phyloP scores from a whole-genome alignment of 1,284 basidiomycete genomes.

The Trichosporon faecale region DNA sequence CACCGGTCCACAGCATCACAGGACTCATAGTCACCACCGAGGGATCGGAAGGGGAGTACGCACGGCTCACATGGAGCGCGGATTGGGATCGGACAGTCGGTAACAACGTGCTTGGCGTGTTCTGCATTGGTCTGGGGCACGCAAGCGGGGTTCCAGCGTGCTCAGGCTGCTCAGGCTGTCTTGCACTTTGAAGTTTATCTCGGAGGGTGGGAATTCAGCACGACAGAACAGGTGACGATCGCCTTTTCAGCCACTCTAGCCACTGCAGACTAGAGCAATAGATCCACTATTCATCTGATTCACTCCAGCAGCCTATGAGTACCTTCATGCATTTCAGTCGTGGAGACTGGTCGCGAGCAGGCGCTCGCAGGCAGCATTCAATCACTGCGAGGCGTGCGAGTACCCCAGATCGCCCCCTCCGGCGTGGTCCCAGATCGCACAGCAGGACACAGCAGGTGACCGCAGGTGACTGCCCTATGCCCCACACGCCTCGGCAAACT shows the following conservation, averaged over 20 bases:
- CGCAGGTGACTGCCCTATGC: background rate
- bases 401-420: background rate
- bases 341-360: background rate
- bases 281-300: conserved; percentile 9
- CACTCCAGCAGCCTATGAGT: background rate
- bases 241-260: background rate
- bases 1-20: background rate
- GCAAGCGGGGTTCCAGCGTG: background rate
- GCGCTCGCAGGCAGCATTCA: background rate
- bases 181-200: background rate
- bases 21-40: background rate
- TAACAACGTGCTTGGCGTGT: background rate
- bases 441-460: background rate
- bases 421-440: background rate
- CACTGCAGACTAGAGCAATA: background rate
- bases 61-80: background rate
- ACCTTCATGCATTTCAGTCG: background rate
- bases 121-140: background rate
- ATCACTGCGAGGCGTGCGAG: background rate
- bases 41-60: background rate
- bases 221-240: background rate
- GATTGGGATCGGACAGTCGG: background rate
- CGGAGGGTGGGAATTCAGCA: background rate
- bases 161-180: background rate
- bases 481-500: conserved; percentile 1